Conservation (phyloP, 495 filamentous ascomycete genomes). For the Hyaloscypha finlandica region DNA sequence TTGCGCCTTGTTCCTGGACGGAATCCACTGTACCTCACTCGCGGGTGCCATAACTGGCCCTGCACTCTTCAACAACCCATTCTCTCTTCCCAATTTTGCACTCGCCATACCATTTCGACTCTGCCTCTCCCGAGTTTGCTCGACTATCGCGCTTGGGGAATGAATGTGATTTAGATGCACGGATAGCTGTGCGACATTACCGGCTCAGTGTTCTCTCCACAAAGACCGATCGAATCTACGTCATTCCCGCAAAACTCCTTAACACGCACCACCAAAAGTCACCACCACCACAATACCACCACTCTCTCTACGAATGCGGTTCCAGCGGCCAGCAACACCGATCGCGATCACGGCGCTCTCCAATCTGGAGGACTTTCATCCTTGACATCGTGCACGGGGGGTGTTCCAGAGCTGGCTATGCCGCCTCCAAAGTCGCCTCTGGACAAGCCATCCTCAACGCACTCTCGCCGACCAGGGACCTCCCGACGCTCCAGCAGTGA, state of each 20-base stretch:
- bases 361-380: constrained; percentile 11
- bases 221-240: constrained; percentile 9
- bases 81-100: neutral
- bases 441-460: constrained; percentile 33
- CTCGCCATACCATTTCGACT: neutral
- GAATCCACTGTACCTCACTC: neutral
- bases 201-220: neutral
- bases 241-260: constrained; percentile 11
- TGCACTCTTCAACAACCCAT: neutral
- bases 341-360: neutral
- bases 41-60: neutral
- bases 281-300: neutral
- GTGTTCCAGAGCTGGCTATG: constrained; percentile 28
- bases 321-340: neutral
- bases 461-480: constrained; percentile 25
- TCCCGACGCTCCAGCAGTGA: constrained; percentile 28
- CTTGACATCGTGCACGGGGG: constrained; percentile 6
- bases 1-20: neutral
- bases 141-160: neutral
- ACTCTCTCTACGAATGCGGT: constrained; percentile 18
- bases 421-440: constrained; percentile 34
- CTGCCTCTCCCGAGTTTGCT: neutral
- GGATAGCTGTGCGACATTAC: neutral
- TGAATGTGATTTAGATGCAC: neutral
- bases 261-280: neutral